Percentiles rank a stretch among this genome's conserved stretches.
Evolutionary conservation across 257 asterid species (phyloP).

Genomic region (Paraleonurus japonicus): DNA sequence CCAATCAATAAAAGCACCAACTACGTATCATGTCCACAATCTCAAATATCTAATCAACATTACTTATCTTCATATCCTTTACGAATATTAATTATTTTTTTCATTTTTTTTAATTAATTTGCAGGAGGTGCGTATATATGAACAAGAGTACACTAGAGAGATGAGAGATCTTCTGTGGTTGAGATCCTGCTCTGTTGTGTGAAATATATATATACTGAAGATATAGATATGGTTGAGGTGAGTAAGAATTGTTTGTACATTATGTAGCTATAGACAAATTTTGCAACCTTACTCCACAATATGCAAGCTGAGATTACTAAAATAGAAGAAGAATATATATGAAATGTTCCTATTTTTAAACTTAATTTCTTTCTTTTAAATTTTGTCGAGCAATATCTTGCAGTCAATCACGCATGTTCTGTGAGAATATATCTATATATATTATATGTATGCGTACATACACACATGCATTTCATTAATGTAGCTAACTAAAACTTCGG

Average conservation of each 20-base stretch:
- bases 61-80: background rate
- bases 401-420: background rate
- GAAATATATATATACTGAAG: background rate
- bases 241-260: conserved; percentile 39
- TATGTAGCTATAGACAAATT: conserved; percentile 27
- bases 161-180: conserved; percentile 53
- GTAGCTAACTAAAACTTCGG: background rate
- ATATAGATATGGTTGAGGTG: conserved; percentile 24
- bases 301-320: background rate
- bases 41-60: background rate
- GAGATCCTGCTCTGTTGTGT: conserved; percentile 69
- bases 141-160: conserved; percentile 30
- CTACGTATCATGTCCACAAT: no score
- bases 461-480: background rate
- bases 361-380: background rate
- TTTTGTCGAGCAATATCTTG: background rate
- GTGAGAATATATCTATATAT: background rate
- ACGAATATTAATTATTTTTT: background rate
- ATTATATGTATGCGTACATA: no score
- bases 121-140: conserved; percentile 7
- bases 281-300: conserved; percentile 28
- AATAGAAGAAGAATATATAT: background rate
- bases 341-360: background rate
- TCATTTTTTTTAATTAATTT: background rate
- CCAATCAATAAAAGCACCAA: no score